Evolutionary conservation across 1,284 basidiomycete species (phyloP).

Genomic region (Ustilago tritici): DNA sequence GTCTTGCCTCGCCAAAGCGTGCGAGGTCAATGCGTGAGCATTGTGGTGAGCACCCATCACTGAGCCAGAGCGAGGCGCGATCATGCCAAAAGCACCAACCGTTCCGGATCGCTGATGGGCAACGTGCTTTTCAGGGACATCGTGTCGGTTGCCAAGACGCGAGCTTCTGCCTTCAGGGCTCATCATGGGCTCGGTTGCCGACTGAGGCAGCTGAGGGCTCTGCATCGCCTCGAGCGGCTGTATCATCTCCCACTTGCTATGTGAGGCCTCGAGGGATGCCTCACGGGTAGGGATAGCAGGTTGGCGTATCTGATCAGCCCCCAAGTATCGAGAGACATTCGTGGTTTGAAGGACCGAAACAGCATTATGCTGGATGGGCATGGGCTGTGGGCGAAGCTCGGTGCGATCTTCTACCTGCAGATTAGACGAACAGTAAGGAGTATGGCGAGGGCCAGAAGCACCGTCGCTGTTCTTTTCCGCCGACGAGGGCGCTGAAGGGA

Average conservation of each 20-base stretch:
- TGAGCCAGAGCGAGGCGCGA: constrained; percentile 27
- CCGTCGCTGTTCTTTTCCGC: constrained; percentile 24
- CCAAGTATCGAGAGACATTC: constrained; percentile 3
- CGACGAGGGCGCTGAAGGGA: constrained; percentile 48
- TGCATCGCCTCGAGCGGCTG: constrained; percentile 11
- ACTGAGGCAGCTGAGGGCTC: constrained; percentile 12
- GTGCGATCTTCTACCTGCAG: constrained; percentile 48
- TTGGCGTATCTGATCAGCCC: constrained; percentile 6
- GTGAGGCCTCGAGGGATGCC: constrained; percentile 12
- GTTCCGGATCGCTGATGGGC: constrained; percentile 40
- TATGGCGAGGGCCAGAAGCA: constrained; percentile 8
- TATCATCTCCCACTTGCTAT: constrained; percentile 27
- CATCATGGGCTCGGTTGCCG: background rate
- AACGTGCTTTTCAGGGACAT: constrained; percentile 10
- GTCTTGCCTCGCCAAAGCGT: constrained; percentile 35
- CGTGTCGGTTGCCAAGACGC: constrained; percentile 33
- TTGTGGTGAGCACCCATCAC: constrained; percentile 16
- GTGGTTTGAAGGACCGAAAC: constrained; percentile 5
- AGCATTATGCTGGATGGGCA: constrained; percentile 14
- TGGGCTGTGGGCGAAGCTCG: constrained; percentile 32
- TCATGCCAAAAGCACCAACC: constrained; percentile 30
- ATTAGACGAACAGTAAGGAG: constrained; percentile 54
- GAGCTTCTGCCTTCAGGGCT: constrained; percentile 42
- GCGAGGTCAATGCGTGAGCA: constrained; percentile 31
- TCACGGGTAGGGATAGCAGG: constrained; percentile 8